Percentiles rank a stretch among this genome's conserved stretches.
phyloP scores from a whole-genome alignment of 805 yeast species.

The Diddensiella santjacobensis region DNA sequence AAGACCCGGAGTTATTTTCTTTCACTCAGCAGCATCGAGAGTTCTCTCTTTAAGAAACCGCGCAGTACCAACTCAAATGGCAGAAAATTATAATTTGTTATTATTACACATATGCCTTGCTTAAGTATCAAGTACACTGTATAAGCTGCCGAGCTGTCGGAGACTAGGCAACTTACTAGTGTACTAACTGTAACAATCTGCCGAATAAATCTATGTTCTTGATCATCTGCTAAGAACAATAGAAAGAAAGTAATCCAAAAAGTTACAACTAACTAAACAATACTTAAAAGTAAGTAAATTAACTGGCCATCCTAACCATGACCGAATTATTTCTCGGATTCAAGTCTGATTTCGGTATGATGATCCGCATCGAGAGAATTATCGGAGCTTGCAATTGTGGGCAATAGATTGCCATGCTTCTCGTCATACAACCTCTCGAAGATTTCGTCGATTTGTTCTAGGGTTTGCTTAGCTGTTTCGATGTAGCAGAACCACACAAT shows the following conservation, averaged over 20 bases:
- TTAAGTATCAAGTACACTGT: no score
- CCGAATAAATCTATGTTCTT: not conserved
- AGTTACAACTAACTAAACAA: not conserved
- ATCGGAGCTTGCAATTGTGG: conserved; percentile 5
- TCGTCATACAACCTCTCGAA: conserved; percentile 29
- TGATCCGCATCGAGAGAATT: conserved; percentile 2
- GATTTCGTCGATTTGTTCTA: conserved; percentile 70
- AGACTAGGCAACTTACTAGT: no score
- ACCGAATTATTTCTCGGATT: not conserved
- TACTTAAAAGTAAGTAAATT: not conserved
- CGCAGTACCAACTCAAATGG: no score
- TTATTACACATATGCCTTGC: no score
- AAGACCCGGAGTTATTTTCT: no score
- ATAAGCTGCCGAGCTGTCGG: no score
- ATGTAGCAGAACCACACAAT: conserved; percentile 63
- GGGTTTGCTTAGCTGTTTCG: conserved; percentile 67
- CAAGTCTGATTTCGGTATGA: conserved; percentile 6
- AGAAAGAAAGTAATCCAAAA: conserved; percentile 1
- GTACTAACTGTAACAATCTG: no score
- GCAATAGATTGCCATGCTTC: conserved; percentile 4
- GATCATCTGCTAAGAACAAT: not conserved
- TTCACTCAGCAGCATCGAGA: no score
- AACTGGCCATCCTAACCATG: not conserved
- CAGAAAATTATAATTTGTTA: no score
- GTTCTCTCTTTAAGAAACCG: no score